phyloP scores from a whole-genome alignment of 2,329 filamentous ascomycete species.

The Ophiostoma sp. region DNA sequence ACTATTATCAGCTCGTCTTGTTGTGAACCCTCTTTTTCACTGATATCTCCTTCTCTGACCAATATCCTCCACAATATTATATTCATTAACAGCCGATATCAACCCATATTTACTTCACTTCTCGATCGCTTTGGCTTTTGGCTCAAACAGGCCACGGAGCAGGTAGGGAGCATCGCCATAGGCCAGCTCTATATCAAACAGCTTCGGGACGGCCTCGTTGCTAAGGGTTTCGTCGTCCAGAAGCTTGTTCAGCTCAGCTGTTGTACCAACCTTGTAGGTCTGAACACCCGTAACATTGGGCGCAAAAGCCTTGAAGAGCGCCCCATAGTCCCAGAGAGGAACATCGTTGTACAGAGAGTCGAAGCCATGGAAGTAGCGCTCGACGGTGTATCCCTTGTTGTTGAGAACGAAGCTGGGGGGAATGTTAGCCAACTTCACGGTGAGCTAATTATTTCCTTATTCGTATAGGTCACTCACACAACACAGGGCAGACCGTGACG shows the following conservation, averaged over 20 bases:
- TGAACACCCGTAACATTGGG: not conserved
- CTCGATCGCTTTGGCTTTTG: not conserved
- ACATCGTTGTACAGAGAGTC: constrained; percentile 79
- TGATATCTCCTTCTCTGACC: too few species aligned
- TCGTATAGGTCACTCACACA: not conserved
- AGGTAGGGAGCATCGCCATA: not conserved
- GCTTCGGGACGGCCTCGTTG: not conserved
- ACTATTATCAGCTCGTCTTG: too few species aligned
- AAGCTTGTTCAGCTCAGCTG: not conserved
- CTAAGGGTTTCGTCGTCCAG: not conserved
- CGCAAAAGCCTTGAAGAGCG: not conserved
- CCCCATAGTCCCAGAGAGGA: constrained; percentile 56
- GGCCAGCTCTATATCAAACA: not conserved
- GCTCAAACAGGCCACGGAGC: not conserved
- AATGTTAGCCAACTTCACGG: not conserved
- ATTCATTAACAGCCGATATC: not conserved
- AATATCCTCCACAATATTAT: too few species aligned
- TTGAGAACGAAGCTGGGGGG: constrained; percentile 69
- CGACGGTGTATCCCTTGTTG: constrained; percentile 86
- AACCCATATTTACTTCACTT: not conserved
- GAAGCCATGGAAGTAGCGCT: constrained; percentile 82
- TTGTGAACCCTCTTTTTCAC: too few species aligned
- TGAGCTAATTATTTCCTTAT: not conserved
- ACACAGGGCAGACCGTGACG: not conserved
- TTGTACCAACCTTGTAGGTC: not conserved